Conservation (phyloP, 768 basidiomycete species). For the Calocybe indica region DNA sequence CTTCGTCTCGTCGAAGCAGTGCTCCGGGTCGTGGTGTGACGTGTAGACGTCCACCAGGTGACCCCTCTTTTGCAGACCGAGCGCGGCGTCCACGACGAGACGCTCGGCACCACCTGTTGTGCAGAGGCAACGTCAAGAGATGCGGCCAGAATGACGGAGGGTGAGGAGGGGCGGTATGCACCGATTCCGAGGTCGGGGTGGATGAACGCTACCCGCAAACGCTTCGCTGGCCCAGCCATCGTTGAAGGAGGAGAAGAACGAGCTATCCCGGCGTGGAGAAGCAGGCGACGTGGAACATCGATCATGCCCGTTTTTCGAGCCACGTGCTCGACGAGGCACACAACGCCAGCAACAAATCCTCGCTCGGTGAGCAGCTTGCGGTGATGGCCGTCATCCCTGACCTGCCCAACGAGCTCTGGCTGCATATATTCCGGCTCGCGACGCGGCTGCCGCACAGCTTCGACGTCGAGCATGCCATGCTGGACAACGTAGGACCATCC, state of each 20-base stretch:
- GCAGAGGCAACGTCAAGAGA: constrained; percentile 7
- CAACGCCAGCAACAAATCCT: too few relatives aligned
- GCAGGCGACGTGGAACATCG: too few relatives aligned
- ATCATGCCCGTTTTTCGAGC: too few relatives aligned
- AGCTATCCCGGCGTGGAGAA: too few relatives aligned
- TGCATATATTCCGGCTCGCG: constrained; percentile 18
- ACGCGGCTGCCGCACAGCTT: constrained; percentile 16
- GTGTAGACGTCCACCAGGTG: constrained; percentile 90
- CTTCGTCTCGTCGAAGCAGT: constrained; percentile 91
- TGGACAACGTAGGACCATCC: constrained; percentile 5
- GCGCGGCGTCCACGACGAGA: constrained; percentile 90
- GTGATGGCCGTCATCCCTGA: constrained; percentile 2
- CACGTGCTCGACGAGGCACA: too few relatives aligned
- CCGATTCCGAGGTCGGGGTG: constrained; percentile 96
- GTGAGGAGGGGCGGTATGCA: constrained; percentile 22
- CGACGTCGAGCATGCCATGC: constrained; percentile 7
- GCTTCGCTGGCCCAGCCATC: not conserved
- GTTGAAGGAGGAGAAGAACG: too few relatives aligned
- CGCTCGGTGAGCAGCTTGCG: too few relatives aligned
- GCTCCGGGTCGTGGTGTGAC: constrained; percentile 79
- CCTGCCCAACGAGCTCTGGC: constrained; percentile 24
- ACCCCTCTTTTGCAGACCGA: constrained; percentile 79
- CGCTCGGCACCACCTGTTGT: constrained; percentile 87
- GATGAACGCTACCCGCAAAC: constrained; percentile 68
- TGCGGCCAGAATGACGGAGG: constrained; percentile 2